Evolutionary conservation across 495 filamentous ascomycete species (phyloP).

Genomic region (Neurospora sp.): DNA sequence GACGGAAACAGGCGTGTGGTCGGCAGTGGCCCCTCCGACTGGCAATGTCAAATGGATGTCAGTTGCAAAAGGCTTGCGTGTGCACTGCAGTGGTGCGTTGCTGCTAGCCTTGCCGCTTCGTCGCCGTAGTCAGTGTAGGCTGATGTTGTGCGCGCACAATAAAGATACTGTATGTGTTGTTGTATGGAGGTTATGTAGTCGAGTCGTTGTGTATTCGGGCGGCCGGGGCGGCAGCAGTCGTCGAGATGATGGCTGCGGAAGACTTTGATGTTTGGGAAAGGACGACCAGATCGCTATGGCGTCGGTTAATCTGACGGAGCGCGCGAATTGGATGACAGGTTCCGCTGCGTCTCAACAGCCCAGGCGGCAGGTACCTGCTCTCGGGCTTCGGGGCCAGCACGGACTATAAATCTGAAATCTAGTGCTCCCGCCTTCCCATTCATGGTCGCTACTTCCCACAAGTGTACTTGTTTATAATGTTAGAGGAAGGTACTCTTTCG

Average conservation of each 20-base stretch:
- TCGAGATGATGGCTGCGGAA: background rate
- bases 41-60: background rate
- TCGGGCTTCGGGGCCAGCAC: background rate
- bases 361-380: background rate
- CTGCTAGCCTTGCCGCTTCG: conserved; percentile 2
- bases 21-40: background rate
- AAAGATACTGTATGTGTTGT: background rate
- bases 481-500: background rate
- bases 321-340: conserved; percentile 16
- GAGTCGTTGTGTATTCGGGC: conserved; percentile 1
- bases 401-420: background rate
- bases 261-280: conserved; percentile 11
- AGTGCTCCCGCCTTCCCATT: background rate
- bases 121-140: background rate
- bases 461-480: background rate
- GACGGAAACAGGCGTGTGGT: background rate
- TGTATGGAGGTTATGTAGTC: background rate
- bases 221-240: background rate
- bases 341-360: background rate
- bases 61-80: conserved; percentile 1
- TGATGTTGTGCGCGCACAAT: background rate
- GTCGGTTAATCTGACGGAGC: conserved; percentile 17
- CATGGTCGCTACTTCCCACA: background rate
- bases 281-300: conserved; percentile 9
- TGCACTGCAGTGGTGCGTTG: background rate